Conservation (phyloP, 768 basidiomycete species). For the Punctularia strigosozonata region DNA sequence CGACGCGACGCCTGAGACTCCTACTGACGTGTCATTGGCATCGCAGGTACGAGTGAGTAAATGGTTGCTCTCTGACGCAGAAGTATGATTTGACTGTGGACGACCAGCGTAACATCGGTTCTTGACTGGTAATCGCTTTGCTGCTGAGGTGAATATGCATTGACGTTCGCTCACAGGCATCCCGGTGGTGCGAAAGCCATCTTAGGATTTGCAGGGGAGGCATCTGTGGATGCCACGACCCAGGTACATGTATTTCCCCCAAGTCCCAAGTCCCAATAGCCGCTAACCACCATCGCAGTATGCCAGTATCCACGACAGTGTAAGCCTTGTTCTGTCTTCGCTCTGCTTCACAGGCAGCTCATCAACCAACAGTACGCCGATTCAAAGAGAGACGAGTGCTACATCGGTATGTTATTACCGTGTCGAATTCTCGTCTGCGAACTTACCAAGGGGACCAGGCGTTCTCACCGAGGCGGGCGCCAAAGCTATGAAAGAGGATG, state of each 20-base stretch:
- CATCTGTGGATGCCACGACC: slow-evolving; percentile 10
- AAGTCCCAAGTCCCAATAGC: neutral
- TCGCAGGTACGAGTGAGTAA: no score
- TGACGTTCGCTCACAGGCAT: slow-evolving; percentile 11
- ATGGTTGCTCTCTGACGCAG: no score
- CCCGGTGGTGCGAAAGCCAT: slow-evolving; percentile 14
- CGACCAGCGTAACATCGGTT: no score
- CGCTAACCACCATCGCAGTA: slow-evolving; percentile 8
- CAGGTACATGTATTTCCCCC: slow-evolving; percentile 6
- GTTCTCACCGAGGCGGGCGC: slow-evolving; percentile 8
- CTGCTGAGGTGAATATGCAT: no score
- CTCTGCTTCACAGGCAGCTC: neutral
- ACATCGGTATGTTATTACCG: no score
- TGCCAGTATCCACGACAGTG: slow-evolving; percentile 12
- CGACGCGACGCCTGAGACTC: no score
- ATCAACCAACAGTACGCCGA: slow-evolving; percentile 7
- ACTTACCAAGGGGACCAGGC: no score
- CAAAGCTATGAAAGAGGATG: slow-evolving; percentile 11
- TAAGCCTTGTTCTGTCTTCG: neutral
- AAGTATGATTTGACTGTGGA: no score
- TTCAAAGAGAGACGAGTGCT: slow-evolving; percentile 10
- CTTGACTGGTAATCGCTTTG: no score
- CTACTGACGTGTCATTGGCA: no score
- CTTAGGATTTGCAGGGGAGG: slow-evolving; percentile 12
- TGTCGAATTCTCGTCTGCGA: no score